A percentile compares a stretch with the other conserved stretches of the same genome.
These are phyloP conservation scores for Globisporangium radiosum DNA, from an alignment of 352 stramenopile genomes.

Conservation along the genomic window DNA sequence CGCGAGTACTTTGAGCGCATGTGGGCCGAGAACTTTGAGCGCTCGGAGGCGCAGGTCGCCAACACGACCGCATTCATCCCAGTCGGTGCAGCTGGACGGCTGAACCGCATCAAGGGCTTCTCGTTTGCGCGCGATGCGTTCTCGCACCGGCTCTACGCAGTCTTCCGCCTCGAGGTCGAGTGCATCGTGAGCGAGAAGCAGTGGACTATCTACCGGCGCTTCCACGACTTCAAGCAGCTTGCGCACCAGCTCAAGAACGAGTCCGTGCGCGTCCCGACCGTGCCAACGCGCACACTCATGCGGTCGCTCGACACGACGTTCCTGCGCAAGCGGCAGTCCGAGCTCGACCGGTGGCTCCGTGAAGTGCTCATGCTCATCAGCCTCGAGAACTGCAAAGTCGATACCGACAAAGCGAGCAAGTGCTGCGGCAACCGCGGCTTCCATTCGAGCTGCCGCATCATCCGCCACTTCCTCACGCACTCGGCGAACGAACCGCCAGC, in stretches of 20 bases:
- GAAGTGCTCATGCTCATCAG: constrained; percentile 79
- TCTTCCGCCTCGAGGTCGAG: constrained; percentile 80
- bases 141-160: constrained; percentile 69
- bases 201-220: constrained; percentile 82
- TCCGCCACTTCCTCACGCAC: constrained; percentile 70
- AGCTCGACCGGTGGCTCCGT: constrained; percentile 79
- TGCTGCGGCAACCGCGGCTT: constrained; percentile 67
- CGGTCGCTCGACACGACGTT: constrained; percentile 79
- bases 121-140: constrained; percentile 62
- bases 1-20: constrained; percentile 78
- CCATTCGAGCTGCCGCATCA: constrained; percentile 58
- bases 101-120: constrained; percentile 80
- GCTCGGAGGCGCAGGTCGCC: constrained; percentile 57
- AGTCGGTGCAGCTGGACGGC: constrained; percentile 45
- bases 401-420: constrained; percentile 47
- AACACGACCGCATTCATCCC: constrained; percentile 69
- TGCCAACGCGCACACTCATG: constrained; percentile 76
- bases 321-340: constrained; percentile 74
- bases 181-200: constrained; percentile 83
- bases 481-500: constrained; percentile 65
- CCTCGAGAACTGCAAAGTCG: constrained; percentile 72
- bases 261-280: constrained; percentile 63
- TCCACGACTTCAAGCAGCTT: constrained; percentile 84
- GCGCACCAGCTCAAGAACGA: constrained; percentile 76
- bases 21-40: constrained; percentile 82